These are phyloP conservation scores for Sphaerosporella brunnea DNA, from an alignment of 495 filamentous ascomycete genomes.

Conservation along the genomic window DNA sequence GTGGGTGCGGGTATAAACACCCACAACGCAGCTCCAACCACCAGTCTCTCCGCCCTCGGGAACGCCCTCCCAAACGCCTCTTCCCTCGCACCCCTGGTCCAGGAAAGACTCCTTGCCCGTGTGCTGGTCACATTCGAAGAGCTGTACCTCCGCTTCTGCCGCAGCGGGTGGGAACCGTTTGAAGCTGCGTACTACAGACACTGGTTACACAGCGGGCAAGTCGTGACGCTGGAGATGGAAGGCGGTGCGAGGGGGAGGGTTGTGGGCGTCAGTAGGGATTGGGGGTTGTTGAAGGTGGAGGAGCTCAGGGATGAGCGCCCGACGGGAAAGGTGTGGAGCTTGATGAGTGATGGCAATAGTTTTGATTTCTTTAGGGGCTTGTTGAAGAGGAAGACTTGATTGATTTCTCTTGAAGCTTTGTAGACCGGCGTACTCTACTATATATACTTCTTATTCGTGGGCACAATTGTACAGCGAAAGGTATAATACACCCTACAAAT, in stretches of 20 bases:
- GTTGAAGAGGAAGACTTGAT: conserved; percentile 50
- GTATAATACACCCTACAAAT: too few species aligned
- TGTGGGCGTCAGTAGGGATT: conserved; percentile 74
- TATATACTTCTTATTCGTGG: too few species aligned
- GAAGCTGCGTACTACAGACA: conserved; percentile 64
- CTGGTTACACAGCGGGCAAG: conserved; percentile 77
- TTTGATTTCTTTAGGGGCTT: conserved; percentile 95
- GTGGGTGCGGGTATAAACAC: conserved; percentile 81
- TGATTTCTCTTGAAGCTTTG: too few species aligned
- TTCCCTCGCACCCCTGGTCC: conserved; percentile 38
- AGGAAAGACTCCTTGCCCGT: conserved; percentile 69
- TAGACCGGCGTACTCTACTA: too few species aligned
- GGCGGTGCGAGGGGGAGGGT: conserved; percentile 63
- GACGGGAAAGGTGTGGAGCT: conserved; percentile 60
- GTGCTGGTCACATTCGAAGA: conserved; percentile 65
- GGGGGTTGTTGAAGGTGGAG: conserved; percentile 70
- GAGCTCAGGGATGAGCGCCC: conserved; percentile 59
- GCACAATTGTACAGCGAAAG: too few species aligned
- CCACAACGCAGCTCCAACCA: conserved; percentile 72
- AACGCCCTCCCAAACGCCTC: conserved; percentile 1
- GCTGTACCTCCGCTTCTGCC: conserved; percentile 56
- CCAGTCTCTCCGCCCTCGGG: conserved; percentile 44
- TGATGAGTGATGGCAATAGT: conserved; percentile 95
- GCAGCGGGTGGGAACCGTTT: conserved; percentile 52
- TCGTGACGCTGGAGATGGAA: conserved; percentile 73